These are phyloP conservation scores for Schizonepeta tenuifolia DNA, from an alignment of 257 asterid species.

Conservation along the genomic window DNA sequence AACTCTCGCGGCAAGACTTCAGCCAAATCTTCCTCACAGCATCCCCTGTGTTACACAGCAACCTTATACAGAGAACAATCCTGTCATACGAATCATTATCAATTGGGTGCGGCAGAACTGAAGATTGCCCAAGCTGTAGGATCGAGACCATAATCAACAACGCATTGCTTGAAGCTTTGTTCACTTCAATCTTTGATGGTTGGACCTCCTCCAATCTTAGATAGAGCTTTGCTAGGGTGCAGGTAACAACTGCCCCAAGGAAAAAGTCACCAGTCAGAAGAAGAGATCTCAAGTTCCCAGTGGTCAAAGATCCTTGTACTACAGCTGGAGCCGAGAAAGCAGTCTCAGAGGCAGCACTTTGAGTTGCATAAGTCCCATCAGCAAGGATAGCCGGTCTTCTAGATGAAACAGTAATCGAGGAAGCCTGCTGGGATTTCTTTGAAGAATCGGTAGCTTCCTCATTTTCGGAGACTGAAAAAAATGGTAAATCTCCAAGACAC, in stretches of 20 bases:
- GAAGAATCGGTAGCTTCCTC: constrained; percentile 76
- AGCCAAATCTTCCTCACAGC: constrained; percentile 82
- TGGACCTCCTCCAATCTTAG: constrained; percentile 94
- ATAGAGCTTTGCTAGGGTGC: constrained; percentile 84
- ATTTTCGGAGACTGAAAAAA: constrained; percentile 76
- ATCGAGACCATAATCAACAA: constrained; percentile 82
- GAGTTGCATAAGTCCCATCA: constrained; percentile 97
- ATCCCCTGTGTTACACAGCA: constrained; percentile 73
- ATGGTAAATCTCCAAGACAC: constrained; percentile 93
- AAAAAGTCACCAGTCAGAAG: constrained; percentile 90
- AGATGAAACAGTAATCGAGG: constrained; percentile 85
- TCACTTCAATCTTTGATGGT: constrained; percentile 73
- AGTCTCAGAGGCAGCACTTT: constrained; percentile 98
- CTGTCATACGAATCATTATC: constrained; percentile 89
- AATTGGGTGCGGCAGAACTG: constrained; percentile 91
- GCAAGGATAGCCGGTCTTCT: constrained; percentile 95
- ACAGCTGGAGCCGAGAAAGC: constrained; percentile 79
- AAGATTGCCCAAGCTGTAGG: constrained; percentile 89
- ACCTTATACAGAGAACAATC: constrained; percentile 76
- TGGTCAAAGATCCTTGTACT: constrained; percentile 67
- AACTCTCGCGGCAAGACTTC: constrained; percentile 87
- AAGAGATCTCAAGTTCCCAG: constrained; percentile 88
- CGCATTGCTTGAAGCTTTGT: constrained; percentile 65
- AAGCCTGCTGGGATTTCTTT: constrained; percentile 72
- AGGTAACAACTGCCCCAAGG: constrained; percentile 88